These are phyloP conservation scores for Haematococcus lacustris DNA, from an alignment of 139 green algal species.

Conservation along the genomic window DNA sequence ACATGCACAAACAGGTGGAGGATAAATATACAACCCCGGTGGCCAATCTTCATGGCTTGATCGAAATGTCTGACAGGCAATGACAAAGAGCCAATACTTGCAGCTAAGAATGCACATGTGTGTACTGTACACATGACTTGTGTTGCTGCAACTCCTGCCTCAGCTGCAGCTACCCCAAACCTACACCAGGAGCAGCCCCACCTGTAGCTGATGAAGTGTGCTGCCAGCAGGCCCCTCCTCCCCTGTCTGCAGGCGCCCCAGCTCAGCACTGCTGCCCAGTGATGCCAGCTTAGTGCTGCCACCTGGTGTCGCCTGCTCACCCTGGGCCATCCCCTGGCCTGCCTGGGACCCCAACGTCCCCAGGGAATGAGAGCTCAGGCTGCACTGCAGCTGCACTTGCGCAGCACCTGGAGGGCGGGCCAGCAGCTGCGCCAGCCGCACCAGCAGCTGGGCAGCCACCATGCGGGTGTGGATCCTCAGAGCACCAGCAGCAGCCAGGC, in stretches of 20 bases:
- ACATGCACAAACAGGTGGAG: too few species aligned
- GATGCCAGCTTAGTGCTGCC: background rate
- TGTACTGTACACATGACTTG: too few species aligned
- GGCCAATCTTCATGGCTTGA: too few species aligned
- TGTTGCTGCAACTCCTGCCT: too few species aligned
- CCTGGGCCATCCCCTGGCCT: background rate
- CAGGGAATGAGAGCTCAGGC: background rate
- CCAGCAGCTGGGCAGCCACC: constrained; percentile 66
- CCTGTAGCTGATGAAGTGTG: too few species aligned
- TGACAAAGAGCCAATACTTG: too few species aligned
- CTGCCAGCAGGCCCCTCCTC: too few species aligned
- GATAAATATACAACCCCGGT: too few species aligned
- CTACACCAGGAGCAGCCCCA: too few species aligned
- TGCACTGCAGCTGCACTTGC: background rate
- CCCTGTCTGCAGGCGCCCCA: background rate
- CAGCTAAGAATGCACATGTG: too few species aligned
- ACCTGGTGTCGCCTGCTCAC: background rate
- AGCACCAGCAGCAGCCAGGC: constrained; percentile 4
- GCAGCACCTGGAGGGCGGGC: background rate
- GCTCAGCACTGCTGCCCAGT: background rate
- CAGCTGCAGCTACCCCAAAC: too few species aligned
- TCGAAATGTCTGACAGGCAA: too few species aligned
- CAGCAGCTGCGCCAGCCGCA: constrained; percentile 1
- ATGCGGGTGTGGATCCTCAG: constrained; percentile 71
- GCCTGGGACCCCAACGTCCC: background rate